Conservation (phyloP, 441 rosid species). For the Pelargonium australe region DNA sequence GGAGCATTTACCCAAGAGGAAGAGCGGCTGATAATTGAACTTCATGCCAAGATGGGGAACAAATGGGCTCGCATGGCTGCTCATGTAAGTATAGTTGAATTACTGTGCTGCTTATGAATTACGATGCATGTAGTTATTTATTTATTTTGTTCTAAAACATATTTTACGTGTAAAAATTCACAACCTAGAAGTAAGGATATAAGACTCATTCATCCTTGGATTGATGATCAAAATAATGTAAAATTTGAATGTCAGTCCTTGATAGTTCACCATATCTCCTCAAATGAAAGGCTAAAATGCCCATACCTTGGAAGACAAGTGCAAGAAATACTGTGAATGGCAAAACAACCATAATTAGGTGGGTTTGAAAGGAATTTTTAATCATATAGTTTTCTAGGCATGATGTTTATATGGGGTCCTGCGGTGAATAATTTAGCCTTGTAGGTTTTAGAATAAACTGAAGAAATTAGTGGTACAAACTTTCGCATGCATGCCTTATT, state of each 20-base stretch:
- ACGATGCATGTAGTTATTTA: not conserved
- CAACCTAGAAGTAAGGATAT: too few species aligned
- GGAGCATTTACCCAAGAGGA: slow-evolving; percentile 92
- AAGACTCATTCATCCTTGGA: too few species aligned
- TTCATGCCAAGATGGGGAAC: slow-evolving; percentile 94
- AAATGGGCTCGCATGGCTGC: slow-evolving; percentile 99
- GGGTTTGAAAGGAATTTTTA: too few species aligned
- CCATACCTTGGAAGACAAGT: too few species aligned
- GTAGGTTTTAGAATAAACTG: not conserved
- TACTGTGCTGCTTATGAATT: not conserved
- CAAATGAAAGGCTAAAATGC: too few species aligned
- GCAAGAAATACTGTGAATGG: too few species aligned
- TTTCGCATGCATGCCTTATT: not conserved
- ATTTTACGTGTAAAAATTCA: not conserved
- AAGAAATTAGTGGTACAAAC: not conserved
- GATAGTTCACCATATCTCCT: too few species aligned
- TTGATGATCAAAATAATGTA: too few species aligned
- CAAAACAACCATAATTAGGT: too few species aligned
- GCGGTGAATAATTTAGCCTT: not conserved
- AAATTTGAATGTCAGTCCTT: too few species aligned
- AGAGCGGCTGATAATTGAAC: slow-evolving; percentile 75
- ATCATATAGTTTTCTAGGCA: not conserved
- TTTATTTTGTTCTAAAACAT: not conserved
- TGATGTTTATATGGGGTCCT: not conserved
- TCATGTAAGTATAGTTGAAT: slow-evolving; percentile 52